Evolutionary conservation across 2,329 filamentous ascomycete genomes (phyloP), one percentile per base, ranked within the genome.

Genomic region (Penicillium sp.): DNA sequence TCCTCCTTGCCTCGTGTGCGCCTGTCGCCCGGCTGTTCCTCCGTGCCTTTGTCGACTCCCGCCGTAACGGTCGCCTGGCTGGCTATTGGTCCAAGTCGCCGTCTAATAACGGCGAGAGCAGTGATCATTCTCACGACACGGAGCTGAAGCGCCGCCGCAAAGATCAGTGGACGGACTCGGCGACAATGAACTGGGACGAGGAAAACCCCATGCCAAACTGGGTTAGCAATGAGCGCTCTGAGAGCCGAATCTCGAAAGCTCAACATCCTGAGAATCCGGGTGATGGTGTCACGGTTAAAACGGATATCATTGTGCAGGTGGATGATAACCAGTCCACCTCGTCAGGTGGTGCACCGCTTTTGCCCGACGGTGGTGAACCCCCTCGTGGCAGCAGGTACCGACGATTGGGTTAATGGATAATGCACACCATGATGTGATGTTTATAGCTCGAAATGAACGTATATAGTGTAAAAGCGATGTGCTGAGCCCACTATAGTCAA

Each of bases 1-100:
- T 69, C 14, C 57, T 69, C 0, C 57, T 69, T 16, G 67, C 66
- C 14, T 64, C 63, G 2, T 66, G 63, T 5, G 63, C 64, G 3
- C 63, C 65, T 1, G 58, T 69, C 22, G 58, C 62, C 29, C 61
- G 66, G 3, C 59, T 69, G 22, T 65, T 68, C 48, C 54, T 66
- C 16, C 57, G 62, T 13, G 54, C 56, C 18, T 53, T 67, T 26
- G 56, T 65, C 24, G 57, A 65, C 32, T 51, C 57, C 36, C 49
- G 52, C 40, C 52, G 52, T 28, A 45, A 57, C 23, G 53, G 57
- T 9, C 50, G 49, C 29, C 28, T 40, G 27, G 32, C 44, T 3
- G 53, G 57, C 3, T 65, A 64, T 49, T 55, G 57, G 59, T 51
- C 56, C 16, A 32, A 46, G 32, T 58, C 56, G 2, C 52, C 44